Conservation (phyloP, 2,329 filamentous ascomycete species). For the Aurifilum marmelostoma region DNA sequence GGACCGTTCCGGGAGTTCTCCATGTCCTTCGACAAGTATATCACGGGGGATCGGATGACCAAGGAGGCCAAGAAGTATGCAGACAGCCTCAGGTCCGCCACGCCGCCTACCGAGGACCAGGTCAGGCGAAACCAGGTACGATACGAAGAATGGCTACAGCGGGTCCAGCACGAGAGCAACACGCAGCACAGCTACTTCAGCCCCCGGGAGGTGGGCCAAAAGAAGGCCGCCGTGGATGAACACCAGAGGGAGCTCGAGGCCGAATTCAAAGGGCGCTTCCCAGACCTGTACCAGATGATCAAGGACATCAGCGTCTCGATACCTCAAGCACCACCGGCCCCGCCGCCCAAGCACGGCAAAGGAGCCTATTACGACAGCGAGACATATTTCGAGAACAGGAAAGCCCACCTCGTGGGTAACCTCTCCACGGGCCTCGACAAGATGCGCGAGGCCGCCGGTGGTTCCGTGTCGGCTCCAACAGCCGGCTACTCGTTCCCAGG, state of each 20-base stretch:
- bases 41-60: slow-evolving; percentile 48
- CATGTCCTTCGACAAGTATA: slow-evolving; percentile 54
- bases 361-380: slow-evolving; percentile 26
- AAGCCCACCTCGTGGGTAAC: slow-evolving; percentile 37
- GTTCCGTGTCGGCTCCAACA: neutral
- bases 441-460: slow-evolving; percentile 36
- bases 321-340: slow-evolving; percentile 15
- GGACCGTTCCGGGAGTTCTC: slow-evolving; percentile 61
- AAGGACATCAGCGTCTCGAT: slow-evolving; percentile 39
- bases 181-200: slow-evolving; percentile 43
- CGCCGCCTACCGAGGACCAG: slow-evolving; percentile 38
- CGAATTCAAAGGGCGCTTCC: slow-evolving; percentile 51
- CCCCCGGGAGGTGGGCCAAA: slow-evolving; percentile 44
- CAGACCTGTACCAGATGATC: slow-evolving; percentile 50
- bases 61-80: slow-evolving; percentile 45
- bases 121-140: slow-evolving; percentile 39
- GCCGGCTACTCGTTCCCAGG: slow-evolving; percentile 25
- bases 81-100: slow-evolving; percentile 42
- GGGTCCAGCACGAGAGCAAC: slow-evolving; percentile 48
- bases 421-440: slow-evolving; percentile 40
- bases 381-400: slow-evolving; percentile 32
- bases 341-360: slow-evolving; percentile 21
- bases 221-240: slow-evolving; percentile 44
- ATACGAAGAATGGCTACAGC: slow-evolving; percentile 51
- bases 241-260: slow-evolving; percentile 54